A percentile compares a stretch with the other conserved stretches of the same genome.
phyloP scores from a whole-genome alignment of 495 filamentous ascomycete genomes.

The Acidomyces sp. region DNA sequence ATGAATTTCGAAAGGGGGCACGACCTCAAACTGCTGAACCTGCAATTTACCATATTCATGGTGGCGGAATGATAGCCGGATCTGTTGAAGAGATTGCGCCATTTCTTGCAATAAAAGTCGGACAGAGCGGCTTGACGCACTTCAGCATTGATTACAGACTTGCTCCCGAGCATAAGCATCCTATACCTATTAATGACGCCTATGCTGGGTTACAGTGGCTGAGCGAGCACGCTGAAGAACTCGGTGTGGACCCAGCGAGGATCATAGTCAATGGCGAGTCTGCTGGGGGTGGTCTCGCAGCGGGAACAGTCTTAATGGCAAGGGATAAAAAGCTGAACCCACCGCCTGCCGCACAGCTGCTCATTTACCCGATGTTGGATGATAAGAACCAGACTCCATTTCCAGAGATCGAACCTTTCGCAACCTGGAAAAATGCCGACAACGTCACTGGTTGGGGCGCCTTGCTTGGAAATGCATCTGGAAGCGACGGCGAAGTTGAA shows the following conservation, averaged over 20 bases:
- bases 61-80: slow-evolving; percentile 16
- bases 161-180: slow-evolving; percentile 20
- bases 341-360: slow-evolving; percentile 34
- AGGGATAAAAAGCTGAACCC: slow-evolving; percentile 22
- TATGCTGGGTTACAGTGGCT: slow-evolving; percentile 25
- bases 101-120: slow-evolving; percentile 10
- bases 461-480: slow-evolving; percentile 8
- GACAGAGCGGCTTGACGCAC: slow-evolving; percentile 11
- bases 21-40: neutral
- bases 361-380: slow-evolving; percentile 41
- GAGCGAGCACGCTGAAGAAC: slow-evolving; percentile 14
- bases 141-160: slow-evolving; percentile 30
- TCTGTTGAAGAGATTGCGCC: slow-evolving; percentile 5
- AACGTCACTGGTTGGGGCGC: slow-evolving; percentile 16
- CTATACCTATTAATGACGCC: slow-evolving; percentile 21
- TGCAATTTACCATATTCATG: neutral
- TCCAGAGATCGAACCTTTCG: slow-evolving; percentile 12
- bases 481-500: slow-evolving; percentile 4
- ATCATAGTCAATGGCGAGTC: slow-evolving; percentile 23
- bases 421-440: slow-evolving; percentile 4
- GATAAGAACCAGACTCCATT: slow-evolving; percentile 12
- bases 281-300: slow-evolving; percentile 25
- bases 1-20: neutral
- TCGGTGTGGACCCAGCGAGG: slow-evolving; percentile 22
- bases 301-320: slow-evolving; percentile 16